Conservation (phyloP, 495 filamentous ascomycete species). For the Thozetella sp. region DNA sequence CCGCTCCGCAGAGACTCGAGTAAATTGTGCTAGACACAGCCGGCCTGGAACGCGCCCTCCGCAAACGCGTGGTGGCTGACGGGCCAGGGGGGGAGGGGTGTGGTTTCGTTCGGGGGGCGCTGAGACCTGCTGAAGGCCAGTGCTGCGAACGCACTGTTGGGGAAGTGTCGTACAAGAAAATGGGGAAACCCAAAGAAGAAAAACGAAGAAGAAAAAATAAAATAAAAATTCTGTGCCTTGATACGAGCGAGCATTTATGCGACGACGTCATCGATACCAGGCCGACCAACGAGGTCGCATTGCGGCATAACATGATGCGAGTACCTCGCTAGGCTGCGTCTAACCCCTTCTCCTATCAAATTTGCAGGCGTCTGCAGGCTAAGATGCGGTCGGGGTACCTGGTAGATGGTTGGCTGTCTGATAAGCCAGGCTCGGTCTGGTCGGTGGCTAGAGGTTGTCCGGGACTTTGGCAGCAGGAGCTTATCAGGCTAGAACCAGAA, state of each 20-base stretch:
- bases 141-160: neutral
- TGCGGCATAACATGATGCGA: neutral
- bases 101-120: neutral
- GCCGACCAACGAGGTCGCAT: neutral
- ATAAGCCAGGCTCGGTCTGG: slow-evolving; percentile 1
- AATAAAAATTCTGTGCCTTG: neutral
- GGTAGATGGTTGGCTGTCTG: neutral
- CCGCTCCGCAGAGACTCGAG: too few species aligned
- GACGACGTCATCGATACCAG: slow-evolving; percentile 1
- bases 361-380: neutral
- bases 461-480: too few species aligned
- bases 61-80: slow-evolving; percentile 1
- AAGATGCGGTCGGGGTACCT: too few species aligned
- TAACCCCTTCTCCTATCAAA: neutral
- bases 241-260: neutral
- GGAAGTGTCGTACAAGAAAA: neutral
- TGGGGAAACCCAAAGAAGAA: too few species aligned
- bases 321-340: neutral
- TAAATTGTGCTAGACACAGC: too few species aligned
- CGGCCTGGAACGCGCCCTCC: neutral
- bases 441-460: too few species aligned
- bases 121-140: neutral
- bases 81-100: neutral
- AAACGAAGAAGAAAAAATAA: neutral
- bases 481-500: too few species aligned